A percentile compares a stretch with the other conserved stretches of the same genome.
Evolutionary conservation across 2,329 filamentous ascomycete genomes (phyloP).

Genomic region (Pseudogymnoascus sp.): DNA sequence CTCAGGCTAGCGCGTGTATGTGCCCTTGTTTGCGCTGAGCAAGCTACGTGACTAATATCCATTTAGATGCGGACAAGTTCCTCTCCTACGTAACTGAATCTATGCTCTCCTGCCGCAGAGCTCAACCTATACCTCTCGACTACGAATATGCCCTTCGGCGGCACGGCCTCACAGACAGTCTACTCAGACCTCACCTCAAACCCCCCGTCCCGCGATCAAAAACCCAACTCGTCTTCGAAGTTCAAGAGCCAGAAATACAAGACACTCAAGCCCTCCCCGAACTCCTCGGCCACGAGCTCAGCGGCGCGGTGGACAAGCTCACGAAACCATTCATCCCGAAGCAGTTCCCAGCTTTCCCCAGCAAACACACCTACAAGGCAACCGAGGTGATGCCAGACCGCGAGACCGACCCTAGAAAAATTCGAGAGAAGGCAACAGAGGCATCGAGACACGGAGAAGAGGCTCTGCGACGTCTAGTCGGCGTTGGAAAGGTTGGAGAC

Average conservation of each 20-base stretch:
- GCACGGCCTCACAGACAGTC: constrained; percentile 42
- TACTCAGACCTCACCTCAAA: constrained; percentile 47
- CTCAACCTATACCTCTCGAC: constrained; percentile 46
- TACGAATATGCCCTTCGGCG: constrained; percentile 45
- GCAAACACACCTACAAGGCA: constrained; percentile 54
- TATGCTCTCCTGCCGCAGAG: constrained; percentile 32
- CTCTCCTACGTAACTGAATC: constrained; percentile 23
- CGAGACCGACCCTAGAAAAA: constrained; percentile 46
- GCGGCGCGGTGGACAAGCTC: constrained; percentile 48
- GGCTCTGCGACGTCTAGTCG: constrained; percentile 49
- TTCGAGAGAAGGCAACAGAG: constrained; percentile 49
- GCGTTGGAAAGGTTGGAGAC: constrained; percentile 54
- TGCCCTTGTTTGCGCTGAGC: constrained; percentile 11
- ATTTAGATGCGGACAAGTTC: constrained; percentile 24
- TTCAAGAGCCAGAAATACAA: constrained; percentile 31
- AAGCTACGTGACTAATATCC: not conserved
- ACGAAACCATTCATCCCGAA: constrained; percentile 47
- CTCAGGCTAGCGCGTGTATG: constrained; percentile 50
- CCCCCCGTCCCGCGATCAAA: constrained; percentile 37
- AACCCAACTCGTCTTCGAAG: constrained; percentile 27
- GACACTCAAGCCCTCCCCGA: constrained; percentile 33
- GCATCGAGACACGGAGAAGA: constrained; percentile 55
- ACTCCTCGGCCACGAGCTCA: constrained; percentile 43
- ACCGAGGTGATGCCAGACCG: constrained; percentile 41
- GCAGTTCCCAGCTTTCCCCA: constrained; percentile 53